phyloP scores from a whole-genome alignment of 306 rosid genomes.

The Quillaja saponaria region DNA sequence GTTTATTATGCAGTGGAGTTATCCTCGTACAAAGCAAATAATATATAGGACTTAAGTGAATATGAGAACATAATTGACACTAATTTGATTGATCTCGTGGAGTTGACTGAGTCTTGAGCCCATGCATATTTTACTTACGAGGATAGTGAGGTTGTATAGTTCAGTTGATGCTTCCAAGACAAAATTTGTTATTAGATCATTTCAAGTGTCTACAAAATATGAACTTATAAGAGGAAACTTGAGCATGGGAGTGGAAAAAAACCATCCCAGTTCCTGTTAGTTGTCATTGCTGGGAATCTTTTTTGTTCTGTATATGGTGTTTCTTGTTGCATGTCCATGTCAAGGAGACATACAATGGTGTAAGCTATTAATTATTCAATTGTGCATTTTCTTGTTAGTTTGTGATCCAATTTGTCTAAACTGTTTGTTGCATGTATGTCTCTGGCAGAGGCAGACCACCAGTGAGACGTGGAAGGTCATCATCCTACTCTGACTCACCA shows the following conservation, averaged over 20 bases:
- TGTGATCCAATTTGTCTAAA: too few relatives aligned
- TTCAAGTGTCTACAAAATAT: slow-evolving; percentile 11
- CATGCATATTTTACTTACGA: neutral
- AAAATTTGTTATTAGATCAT: neutral
- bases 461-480: slow-evolving; percentile 80
- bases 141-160: neutral
- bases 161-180: slow-evolving; percentile 6
- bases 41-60: neutral
- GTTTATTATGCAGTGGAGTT: slow-evolving; percentile 8
- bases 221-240: neutral
- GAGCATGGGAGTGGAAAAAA: neutral
- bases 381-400: too few relatives aligned
- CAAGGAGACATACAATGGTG: too few relatives aligned
- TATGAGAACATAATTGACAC: slow-evolving; percentile 11
- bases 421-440: neutral
- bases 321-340: too few relatives aligned
- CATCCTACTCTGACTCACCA: slow-evolving; percentile 87
- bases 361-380: too few relatives aligned
- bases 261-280: too few relatives aligned
- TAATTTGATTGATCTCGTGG: slow-evolving; percentile 15
- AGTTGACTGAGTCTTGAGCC: neutral
- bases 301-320: too few relatives aligned
- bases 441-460: slow-evolving; percentile 76
- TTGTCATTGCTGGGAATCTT: too few relatives aligned
- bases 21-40: slow-evolving; percentile 11